Base-by-base conservation (phyloP, 179 eudicot genomes). In the Nepenthes alata region DNA sequence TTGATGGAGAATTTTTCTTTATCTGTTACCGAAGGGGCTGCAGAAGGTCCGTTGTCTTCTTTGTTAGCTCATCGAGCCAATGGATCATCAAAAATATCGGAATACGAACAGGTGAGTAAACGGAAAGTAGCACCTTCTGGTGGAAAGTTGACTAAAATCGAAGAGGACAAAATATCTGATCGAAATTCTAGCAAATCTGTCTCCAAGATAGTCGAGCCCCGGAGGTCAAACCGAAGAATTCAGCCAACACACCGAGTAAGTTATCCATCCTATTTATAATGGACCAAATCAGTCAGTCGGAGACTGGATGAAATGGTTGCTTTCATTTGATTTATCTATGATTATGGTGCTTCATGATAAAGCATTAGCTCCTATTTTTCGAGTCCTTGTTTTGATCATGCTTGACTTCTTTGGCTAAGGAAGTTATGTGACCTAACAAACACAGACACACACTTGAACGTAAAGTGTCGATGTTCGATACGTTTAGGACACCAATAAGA, bases 241-340 rank as follows among this genome's bases (percentile, higher is more conserved):
- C 95, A 91, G 78, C 97, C 97, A 53, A 86, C 96, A 13, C 87
- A 87, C 59, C 75, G 88, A 78, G 96, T 88, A 74, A 80, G 95
- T 66, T 51, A 25, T 25, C 25, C 25, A 25, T 25, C 25, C 25
- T 25, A 25, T 25, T 25, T 25, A 25, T 25, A 25, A 25, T 25
- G 25, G 25, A 25, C 25, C 25, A 0, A 25, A 25, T 25, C 25
- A 25, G 25, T 25, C 25, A 25, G 25, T 25, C 25, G 1, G 25
- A 16, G 25, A 25, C 25, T 25, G 25, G 25, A 25, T 25, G 25
- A 25, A 25, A 25, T 25, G 25, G 25, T 25, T 25, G 25, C 25
- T 25, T 25, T 25, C 25, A 25, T 25, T 25, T 25, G 25, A 25
- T 25, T 25, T 0, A 25, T 25, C 25, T 25, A 25, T 25, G 25